Evolutionary conservation across 768 basidiomycete genomes (phyloP).

Genomic region (Chalciporus sphaerocephalus): DNA sequence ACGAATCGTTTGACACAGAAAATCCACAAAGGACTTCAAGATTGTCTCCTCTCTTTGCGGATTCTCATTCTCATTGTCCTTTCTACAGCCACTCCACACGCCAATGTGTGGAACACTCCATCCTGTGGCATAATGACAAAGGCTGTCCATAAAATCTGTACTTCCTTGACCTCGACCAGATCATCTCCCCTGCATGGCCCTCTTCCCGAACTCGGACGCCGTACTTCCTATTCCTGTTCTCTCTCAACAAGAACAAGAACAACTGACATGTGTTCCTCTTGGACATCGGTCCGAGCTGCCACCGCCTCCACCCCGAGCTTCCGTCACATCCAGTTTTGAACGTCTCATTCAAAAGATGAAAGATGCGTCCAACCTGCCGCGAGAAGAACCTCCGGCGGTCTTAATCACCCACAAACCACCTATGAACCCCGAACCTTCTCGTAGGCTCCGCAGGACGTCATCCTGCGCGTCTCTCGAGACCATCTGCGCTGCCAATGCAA

Average conservation of each 20-base stretch:
- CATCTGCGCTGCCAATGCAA: conserved; percentile 1
- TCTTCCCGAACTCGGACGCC: background rate
- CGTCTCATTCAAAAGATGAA: conserved; percentile 1
- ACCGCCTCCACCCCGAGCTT: background rate
- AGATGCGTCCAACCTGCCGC: background rate
- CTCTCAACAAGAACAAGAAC: no score
- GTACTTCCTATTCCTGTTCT: background rate
- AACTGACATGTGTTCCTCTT: background rate
- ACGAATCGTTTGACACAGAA: no score
- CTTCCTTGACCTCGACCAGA: background rate
- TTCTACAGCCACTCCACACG: background rate
- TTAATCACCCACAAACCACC: background rate
- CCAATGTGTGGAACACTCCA: background rate
- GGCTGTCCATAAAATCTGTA: background rate
- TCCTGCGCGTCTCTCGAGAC: conserved; percentile 21
- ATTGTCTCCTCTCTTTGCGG: background rate
- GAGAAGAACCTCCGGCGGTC: background rate
- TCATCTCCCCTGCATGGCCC: background rate
- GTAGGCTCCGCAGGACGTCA: conserved; percentile 14
- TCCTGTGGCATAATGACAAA: background rate
- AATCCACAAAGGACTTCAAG: no score
- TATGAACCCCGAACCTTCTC: conserved; percentile 1
- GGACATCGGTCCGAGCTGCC: background rate
- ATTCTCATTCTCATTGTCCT: background rate
- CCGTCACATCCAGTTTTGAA: background rate